phyloP scores from a whole-genome alignment of 1,284 basidiomycete species.

The Porphyrellus sp. region DNA sequence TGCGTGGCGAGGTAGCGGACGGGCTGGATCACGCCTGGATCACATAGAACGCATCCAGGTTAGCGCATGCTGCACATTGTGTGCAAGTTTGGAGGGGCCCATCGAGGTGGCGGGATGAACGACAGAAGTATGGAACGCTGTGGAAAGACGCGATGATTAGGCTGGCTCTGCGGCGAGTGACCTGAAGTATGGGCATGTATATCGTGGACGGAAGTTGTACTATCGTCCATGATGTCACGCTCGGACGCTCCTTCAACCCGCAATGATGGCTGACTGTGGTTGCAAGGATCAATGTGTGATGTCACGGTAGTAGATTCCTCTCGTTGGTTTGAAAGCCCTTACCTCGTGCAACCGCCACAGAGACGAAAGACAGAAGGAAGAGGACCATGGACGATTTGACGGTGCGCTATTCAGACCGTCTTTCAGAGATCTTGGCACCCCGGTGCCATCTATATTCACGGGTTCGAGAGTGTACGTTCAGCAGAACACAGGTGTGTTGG shows the following conservation, averaged over 20 bases:
- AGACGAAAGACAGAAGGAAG: neutral
- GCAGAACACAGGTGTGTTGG: constrained; percentile 34
- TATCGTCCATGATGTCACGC: no score
- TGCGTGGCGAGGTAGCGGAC: constrained; percentile 8
- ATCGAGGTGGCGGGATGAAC: neutral
- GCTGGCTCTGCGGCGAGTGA: no score
- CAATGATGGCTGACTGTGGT: no score
- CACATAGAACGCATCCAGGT: constrained; percentile 37
- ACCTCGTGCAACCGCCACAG: no score
- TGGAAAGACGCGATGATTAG: no score
- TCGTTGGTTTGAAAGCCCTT: neutral
- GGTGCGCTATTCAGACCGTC: neutral
- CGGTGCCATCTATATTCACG: constrained; percentile 36
- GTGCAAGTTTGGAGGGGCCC: neutral
- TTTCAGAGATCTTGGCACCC: neutral
- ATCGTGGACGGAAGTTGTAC: no score
- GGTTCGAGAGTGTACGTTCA: neutral
- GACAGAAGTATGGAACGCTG: neutral
- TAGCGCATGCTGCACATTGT: neutral
- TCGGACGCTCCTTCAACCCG: no score
- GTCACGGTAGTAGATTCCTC: neutral
- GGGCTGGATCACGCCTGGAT: constrained; percentile 62
- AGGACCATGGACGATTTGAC: neutral
- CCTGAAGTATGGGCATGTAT: no score
- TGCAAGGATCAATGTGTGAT: no score